Evolutionary conservation across 306 rosid genomes (phyloP), one percentile per base, ranked within the genome.

Genomic region (Quercus cerris): DNA sequence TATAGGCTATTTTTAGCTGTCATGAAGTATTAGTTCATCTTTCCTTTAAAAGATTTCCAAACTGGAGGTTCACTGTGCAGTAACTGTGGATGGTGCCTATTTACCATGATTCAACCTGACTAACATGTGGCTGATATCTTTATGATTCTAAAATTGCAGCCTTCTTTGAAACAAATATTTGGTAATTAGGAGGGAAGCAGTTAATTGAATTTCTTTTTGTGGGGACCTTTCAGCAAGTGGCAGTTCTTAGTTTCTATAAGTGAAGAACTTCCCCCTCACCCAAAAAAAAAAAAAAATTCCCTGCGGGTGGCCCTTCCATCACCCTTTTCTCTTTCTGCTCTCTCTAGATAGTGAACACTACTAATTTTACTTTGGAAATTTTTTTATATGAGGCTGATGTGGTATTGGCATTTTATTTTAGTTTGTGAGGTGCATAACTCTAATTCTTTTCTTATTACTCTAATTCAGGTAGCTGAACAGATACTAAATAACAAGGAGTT

Each of bases 401-500:
- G 31, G 30, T 13, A 59, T 10, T 30, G 22, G 70, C 46, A 30
- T 7, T 30, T 15, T 68, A 35, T 33, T 66, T 33, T 35, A 68
- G 72, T 38, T 68, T 68, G 44, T 23, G 38, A 35, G 52, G 25
- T 67, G 10, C 4, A 49, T 68, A n/a, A 35, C 5, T 25, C 72
- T 18, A 3, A 6, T 68, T 66, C 23, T 14, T 35, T 68, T 56
- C 63, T 73, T 23, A 77, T 30, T 30, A 23, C 52, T n/a, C 54
- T 68, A 17, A 35, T 68, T 35, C 81, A 92, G 97, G 94, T 92
- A 54, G 90, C 97, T 35, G 91, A 87, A 75, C 84, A 81, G 89
- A 85, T 93, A 75, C 95, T 96, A 1, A 59, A 96, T 76, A 83
- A 84, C 68, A 90, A 90, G 75, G 97, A 78, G 73, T 76, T 93